Evolutionary conservation across 2,329 filamentous ascomycete species (phyloP).

Genomic region (Pseudocercospora crystallina): DNA sequence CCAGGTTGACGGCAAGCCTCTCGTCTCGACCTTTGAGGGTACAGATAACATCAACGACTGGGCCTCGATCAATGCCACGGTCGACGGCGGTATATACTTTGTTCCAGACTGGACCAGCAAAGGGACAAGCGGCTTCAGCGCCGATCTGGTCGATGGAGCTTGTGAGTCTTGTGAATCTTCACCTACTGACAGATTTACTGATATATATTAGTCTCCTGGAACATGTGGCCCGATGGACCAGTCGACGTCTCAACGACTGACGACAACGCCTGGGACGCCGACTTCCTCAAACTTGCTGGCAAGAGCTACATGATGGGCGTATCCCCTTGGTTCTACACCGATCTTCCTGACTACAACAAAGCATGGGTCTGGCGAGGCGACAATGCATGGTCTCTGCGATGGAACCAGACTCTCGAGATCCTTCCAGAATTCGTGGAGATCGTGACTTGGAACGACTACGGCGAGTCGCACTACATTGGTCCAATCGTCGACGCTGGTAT

Average conservation of each 20-base stretch:
- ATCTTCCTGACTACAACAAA: constrained; percentile 57
- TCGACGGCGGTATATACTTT: constrained; percentile 40
- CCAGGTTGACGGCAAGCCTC: constrained; percentile 49
- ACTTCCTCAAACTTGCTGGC: constrained; percentile 32
- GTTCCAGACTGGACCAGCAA: constrained; percentile 51
- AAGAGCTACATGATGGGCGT: constrained; percentile 53
- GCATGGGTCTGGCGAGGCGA: constrained; percentile 66
- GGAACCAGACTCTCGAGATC: constrained; percentile 54
- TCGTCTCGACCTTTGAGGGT: constrained; percentile 56
- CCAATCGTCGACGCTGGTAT: constrained; percentile 35
- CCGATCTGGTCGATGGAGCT: constrained; percentile 42
- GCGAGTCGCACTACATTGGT: constrained; percentile 57
- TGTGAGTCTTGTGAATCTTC: constrained; percentile 5
- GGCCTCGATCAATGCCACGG: constrained; percentile 38
- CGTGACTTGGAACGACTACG: constrained; percentile 62
- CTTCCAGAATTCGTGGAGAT: constrained; percentile 56
- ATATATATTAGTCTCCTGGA: constrained; percentile 44
- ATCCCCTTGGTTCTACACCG: constrained; percentile 57
- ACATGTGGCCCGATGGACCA: constrained; percentile 49
- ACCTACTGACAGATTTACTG: background rate
- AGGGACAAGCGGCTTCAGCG: constrained; percentile 27
- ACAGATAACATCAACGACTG: constrained; percentile 7
- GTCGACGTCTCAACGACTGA: constrained; percentile 51
- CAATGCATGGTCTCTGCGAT: constrained; percentile 57
- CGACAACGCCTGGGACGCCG: constrained; percentile 43